Evolutionary conservation across 164 flowering plant species (phyloP), one percentile per base, ranked within the genome.

Genomic region (Vitis cinerea): DNA sequence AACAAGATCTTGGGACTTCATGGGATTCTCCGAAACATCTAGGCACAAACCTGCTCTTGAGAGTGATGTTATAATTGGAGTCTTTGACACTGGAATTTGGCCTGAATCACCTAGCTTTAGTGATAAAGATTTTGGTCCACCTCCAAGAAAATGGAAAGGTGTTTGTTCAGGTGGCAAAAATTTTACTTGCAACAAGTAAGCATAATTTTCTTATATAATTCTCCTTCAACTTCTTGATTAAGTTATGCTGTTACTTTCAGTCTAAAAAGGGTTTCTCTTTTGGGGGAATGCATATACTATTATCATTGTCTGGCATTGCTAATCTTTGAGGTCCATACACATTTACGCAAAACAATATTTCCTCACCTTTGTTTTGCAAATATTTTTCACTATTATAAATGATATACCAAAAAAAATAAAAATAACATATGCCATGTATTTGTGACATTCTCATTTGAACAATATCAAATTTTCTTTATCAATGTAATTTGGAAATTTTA

Each of bases 131-230:
- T 77, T 74, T 19, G 74, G 78, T 50, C 81, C 79, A 65, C 65
- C 78, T 54, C 83, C 83, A 8, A 16, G 17, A 55, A 77, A 75
- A 49, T 80, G 83, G 83, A 80, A 77, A 31, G 83, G 83, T 27
- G 67, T 50, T 27, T 77, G 83, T 30, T 29, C 53, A 8, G 70
- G 81, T 2, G 76, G 78, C 71, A n/a, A 37, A 50, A 67, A 72
- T n/a, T 80, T 80, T 72, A 72, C 74, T 13, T 80, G 83, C 74
- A 80, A 80, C 69, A 80, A 77, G 83, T 80, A 65, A 68, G 9
- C n/a, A 3, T 37, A 37, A 37, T 37, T 37, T 37, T 37, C 44
- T 37, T 3, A 37, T 37, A 37, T 37, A 37, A 37, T 37, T 59
- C n/a, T 30, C 49, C 31, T 59, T 56, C 50, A 2, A 8, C 16